Base-by-base conservation (phyloP, 2,329 filamentous ascomycete species). In the Botrytis fabae region DNA sequence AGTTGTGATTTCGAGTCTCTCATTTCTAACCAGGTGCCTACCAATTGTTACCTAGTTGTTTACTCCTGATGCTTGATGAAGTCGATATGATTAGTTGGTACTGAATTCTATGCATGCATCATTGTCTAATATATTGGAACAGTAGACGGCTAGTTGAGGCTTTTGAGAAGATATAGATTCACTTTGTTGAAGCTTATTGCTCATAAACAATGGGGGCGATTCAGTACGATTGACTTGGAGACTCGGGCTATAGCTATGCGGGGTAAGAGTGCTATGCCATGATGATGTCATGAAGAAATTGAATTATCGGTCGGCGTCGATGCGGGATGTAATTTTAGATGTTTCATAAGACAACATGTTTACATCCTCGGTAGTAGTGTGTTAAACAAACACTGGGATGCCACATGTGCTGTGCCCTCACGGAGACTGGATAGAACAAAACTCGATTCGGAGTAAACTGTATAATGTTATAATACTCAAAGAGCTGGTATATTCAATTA, bases 401-500 rank as follows among this genome's bases (percentile, higher is more conserved):
- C 20, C 35, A 18, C 35, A 6, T 32, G 4, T 38, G n/a, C 16
- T 44, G 1, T 38, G 14, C 32, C 16, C 5, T 16, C 22, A 12
- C 14, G 14, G 38, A 38, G 14, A n/a, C 32, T 35, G 22, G 25
- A 66, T 16, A n/a, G 18, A 16, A 32, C 14, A 18, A 57, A 6
- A 42, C 25, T 9, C 16, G 9, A 57, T 54, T 22, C 2, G 4
- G 46, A 48, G 12, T 40, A 28, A 9, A 12, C 38, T 12, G 12
- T 54, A 16, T 8, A 16, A 68, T 57, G n/a, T 18, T 28, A 57
- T 57, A 8, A 42, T 57, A 48, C 46, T 32, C 48, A 68, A 42
- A 20, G 35, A 57, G 64, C 64, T 68, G 48, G 35, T 57, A 68
- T 57, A 42, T 68, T 68, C 46, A 57, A 68, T 68, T 40, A 42